Evolutionary conservation across 108 stramenopile genomes (phyloP).

Genomic region (Stephanodiscus triporus): DNA sequence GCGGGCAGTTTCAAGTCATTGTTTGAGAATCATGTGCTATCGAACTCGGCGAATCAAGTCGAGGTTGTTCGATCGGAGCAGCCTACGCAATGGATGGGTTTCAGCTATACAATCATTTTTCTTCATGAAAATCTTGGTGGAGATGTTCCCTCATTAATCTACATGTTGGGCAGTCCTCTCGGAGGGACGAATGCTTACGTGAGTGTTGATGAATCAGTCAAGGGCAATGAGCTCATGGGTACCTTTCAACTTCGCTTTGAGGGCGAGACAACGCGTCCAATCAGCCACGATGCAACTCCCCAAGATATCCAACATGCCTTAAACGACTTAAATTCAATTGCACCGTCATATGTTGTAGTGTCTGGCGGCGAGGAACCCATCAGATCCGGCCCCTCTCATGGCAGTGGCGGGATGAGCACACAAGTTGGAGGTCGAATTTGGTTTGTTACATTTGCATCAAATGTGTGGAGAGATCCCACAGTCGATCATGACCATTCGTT

Average conservation of each 20-base stretch:
- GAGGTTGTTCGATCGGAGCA: constrained; percentile 53
- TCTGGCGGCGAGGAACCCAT: constrained; percentile 52
- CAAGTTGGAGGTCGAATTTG: constrained; percentile 83
- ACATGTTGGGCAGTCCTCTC: constrained; percentile 23
- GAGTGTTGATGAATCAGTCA: constrained; percentile 30
- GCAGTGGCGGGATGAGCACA: constrained; percentile 47
- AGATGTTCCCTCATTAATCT: constrained; percentile 48
- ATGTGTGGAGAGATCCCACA: constrained; percentile 78
- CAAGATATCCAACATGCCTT: constrained; percentile 63
- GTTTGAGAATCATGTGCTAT: constrained; percentile 57
- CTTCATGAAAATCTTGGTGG: constrained; percentile 66
- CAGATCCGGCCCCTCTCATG: constrained; percentile 50
- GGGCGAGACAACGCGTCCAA: constrained; percentile 74
- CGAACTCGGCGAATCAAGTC: constrained; percentile 34
- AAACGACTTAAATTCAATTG: constrained; percentile 69
- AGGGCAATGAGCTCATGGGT: constrained; percentile 65
- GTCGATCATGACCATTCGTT: constrained; percentile 50
- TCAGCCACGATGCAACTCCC: constrained; percentile 66
- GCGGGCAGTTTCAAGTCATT: constrained; percentile 53
- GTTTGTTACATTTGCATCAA: constrained; percentile 76
- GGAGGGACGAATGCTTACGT: constrained; percentile 36
- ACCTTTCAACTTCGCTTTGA: constrained; percentile 79
- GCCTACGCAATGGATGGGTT: constrained; percentile 64
- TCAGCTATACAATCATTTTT: constrained; percentile 64
- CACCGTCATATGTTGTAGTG: constrained; percentile 71